A percentile compares a stretch with the other conserved stretches of the same genome.
These are phyloP conservation scores for Diospyros lotus DNA, from an alignment of 148 eudicot species.

Conservation along the genomic window DNA sequence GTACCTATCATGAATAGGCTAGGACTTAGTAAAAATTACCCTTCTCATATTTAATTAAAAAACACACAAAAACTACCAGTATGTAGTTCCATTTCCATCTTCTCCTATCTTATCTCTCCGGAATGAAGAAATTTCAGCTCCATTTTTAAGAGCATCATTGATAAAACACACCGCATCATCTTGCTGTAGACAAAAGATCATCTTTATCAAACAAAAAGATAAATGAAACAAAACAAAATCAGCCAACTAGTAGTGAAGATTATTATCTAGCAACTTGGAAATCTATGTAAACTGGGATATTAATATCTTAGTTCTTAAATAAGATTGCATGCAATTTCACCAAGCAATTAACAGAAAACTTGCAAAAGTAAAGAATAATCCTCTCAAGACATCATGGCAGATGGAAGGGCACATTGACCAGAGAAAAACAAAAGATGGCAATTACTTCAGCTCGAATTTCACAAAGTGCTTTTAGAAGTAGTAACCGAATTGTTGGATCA, in stretches of 20 bases:
- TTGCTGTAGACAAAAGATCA: constrained; percentile 48
- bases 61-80: constrained; percentile 46
- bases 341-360: neutral
- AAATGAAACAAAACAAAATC: neutral
- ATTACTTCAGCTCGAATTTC: constrained; percentile 75
- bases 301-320: neutral
- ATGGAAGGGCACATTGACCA: constrained; percentile 2
- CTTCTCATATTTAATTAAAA: neutral
- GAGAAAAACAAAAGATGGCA: constrained; percentile 4
- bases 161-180: constrained; percentile 52
- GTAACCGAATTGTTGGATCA: constrained; percentile 63
- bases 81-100: constrained; percentile 45
- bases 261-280: constrained; percentile 3
- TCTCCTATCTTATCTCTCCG: constrained; percentile 58
- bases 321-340: neutral
- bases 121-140: constrained; percentile 49
- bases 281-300: neutral
- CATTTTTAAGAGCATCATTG: constrained; percentile 56
- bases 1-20: constrained; percentile 46
- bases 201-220: neutral
- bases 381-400: neutral
- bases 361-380: neutral
- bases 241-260: neutral
- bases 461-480: constrained; percentile 82
- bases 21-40: neutral